Percentiles rank a stretch among this genome's conserved stretches.
phyloP scores from a whole-genome alignment of 2,329 filamentous ascomycete species.

The Hypoxylon sp. region DNA sequence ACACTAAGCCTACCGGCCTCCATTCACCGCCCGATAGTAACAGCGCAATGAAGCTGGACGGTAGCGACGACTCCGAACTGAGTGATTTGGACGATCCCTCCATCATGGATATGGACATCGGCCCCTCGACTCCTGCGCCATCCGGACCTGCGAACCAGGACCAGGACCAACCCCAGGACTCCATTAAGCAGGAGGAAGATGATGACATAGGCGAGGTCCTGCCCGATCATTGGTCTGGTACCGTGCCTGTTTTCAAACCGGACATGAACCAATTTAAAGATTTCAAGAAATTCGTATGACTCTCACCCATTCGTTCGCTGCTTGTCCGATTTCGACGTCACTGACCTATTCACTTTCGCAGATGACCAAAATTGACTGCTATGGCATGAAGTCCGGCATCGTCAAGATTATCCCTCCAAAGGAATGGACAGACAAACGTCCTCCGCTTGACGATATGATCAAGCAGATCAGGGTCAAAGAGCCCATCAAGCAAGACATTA shows the following conservation, averaged over 20 bases:
- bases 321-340: conserved; percentile 49
- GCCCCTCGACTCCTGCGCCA: conserved; percentile 26
- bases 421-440: conserved; percentile 90
- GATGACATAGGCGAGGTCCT: conserved; percentile 82
- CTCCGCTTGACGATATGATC: conserved; percentile 84
- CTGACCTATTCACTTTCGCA: conserved; percentile 53
- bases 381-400: conserved; percentile 98
- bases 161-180: conserved; percentile 36
- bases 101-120: conserved; percentile 46
- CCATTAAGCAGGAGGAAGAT: conserved; percentile 44
- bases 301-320: conserved; percentile 1
- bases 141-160: conserved; percentile 26
- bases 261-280: conserved; percentile 95
- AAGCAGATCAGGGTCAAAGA: conserved; percentile 96
- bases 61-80: conserved; percentile 73
- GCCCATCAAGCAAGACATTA: conserved; percentile 98
- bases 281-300: conserved; percentile 88
- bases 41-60: conserved; percentile 70
- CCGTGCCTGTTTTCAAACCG: conserved; percentile 93
- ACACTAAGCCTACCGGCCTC: conserved; percentile 62
- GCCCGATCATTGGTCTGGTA: conserved; percentile 91
- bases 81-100: conserved; percentile 72
- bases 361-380: conserved; percentile 88
- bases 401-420: conserved; percentile 94
- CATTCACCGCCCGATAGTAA: conserved; percentile 77